Conservation (phyloP, 1,139 yeast genomes). For the Candida dubliniensis region DNA sequence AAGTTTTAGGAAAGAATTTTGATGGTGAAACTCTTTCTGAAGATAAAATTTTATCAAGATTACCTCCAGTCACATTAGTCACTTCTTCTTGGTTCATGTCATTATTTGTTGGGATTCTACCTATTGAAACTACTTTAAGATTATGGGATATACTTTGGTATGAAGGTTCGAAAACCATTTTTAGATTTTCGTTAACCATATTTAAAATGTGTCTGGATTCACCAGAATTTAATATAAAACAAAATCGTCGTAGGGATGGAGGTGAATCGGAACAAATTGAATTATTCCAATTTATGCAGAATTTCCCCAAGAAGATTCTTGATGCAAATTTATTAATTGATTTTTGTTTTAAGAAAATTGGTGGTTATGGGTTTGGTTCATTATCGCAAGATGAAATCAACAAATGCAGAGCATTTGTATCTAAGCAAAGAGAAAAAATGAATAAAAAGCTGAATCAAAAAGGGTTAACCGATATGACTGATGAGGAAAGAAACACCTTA, state of each 20-base stretch:
- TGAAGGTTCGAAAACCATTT: constrained; percentile 86
- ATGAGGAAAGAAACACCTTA: constrained; percentile 41
- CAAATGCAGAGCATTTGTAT: constrained; percentile 74
- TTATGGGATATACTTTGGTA: constrained; percentile 95
- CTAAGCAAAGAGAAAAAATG: constrained; percentile 52
- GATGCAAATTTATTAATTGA: constrained; percentile 74
- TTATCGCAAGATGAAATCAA: constrained; percentile 80
- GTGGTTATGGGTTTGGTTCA: constrained; percentile 67
- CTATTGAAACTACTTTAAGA: constrained; percentile 81
- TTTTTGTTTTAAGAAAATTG: constrained; percentile 69
- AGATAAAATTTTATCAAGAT: constrained; percentile 63
- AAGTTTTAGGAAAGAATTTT: constrained; percentile 41
- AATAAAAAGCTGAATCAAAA: constrained; percentile 38
- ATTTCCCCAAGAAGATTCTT: constrained; percentile 68
- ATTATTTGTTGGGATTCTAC: constrained; percentile 81
- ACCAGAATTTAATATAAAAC: constrained; percentile 32
- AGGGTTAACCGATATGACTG: constrained; percentile 36
- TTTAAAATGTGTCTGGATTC: constrained; percentile 75
- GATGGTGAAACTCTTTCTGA: constrained; percentile 50
- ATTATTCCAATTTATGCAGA: constrained; percentile 81
- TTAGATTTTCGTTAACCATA: constrained; percentile 81
- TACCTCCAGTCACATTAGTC: constrained; percentile 90
- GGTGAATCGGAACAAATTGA: constrained; percentile 71
- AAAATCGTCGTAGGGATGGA: constrained; percentile 16
- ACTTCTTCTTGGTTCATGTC: constrained; percentile 99